phyloP scores from a whole-genome alignment of 257 asterid genomes.

The Solanum commersonii region DNA sequence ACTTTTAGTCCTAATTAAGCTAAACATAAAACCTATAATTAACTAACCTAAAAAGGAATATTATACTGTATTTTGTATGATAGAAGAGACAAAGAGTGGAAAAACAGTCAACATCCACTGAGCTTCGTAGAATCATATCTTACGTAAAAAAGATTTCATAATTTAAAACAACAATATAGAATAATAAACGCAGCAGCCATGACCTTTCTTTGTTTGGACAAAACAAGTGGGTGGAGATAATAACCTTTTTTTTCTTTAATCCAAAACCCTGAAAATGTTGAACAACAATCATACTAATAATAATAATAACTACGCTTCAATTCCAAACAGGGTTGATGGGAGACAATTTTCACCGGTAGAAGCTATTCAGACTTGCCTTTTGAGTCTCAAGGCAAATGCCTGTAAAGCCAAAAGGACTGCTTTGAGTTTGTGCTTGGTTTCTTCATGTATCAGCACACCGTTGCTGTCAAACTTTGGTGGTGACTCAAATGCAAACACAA shows the following conservation, averaged over 20 bases:
- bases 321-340: background rate
- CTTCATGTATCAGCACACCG: conserved; percentile 52
- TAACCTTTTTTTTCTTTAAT: background rate
- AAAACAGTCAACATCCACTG: background rate
- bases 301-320: background rate
- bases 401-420: background rate
- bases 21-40: background rate
- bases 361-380: background rate
- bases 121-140: background rate
- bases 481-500: conserved; percentile 40
- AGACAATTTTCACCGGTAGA: background rate
- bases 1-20: background rate
- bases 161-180: background rate
- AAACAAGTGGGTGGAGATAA: background rate
- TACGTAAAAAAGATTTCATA: background rate
- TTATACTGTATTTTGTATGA: background rate
- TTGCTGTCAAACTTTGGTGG: conserved; percentile 64
- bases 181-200: background rate
- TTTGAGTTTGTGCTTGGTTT: background rate
- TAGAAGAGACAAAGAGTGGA: background rate
- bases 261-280: background rate
- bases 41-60: background rate
- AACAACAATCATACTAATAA: background rate
- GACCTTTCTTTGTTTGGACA: background rate
- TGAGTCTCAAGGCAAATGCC: background rate